Percentiles rank a stretch among this genome's conserved stretches.
phyloP scores from a whole-genome alignment of 441 rosid species.

The Breynia disticha region DNA sequence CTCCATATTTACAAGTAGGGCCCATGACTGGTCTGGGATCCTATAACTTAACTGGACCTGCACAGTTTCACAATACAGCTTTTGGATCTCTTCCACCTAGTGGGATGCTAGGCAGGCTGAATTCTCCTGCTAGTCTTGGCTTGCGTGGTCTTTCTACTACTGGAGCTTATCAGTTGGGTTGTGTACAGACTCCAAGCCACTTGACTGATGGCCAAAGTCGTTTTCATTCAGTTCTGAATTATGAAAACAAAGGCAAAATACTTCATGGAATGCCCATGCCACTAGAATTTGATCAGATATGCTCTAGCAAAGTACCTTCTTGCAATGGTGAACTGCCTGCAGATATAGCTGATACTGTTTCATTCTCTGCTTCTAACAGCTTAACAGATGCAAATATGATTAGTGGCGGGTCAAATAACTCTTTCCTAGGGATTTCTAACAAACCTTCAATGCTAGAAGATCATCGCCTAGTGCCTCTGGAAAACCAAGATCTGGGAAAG shows the following conservation, averaged over 20 bases:
- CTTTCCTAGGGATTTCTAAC: slow-evolving; percentile 25
- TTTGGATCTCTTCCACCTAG: slow-evolving; percentile 46
- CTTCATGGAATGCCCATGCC: slow-evolving; percentile 64
- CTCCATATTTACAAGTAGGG: slow-evolving; percentile 45
- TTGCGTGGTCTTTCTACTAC: slow-evolving; percentile 51
- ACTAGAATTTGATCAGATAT: slow-evolving; percentile 47
- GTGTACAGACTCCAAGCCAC: slow-evolving; percentile 22
- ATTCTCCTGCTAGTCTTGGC: slow-evolving; percentile 53
- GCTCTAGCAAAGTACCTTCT: slow-evolving; percentile 24
- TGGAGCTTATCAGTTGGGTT: slow-evolving; percentile 35
- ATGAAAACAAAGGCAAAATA: slow-evolving; percentile 32
- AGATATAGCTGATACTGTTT: slow-evolving; percentile 18
- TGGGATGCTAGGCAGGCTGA: slow-evolving; percentile 55
- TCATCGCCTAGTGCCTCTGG: slow-evolving; percentile 24
- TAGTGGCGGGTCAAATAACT: slow-evolving; percentile 31
- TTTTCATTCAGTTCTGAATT: slow-evolving; percentile 31
- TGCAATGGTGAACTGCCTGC: slow-evolving; percentile 25
- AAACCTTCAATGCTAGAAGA: slow-evolving; percentile 35
- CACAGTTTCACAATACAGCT: slow-evolving; percentile 37
- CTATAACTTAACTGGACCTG: slow-evolving; percentile 35
- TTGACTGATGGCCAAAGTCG: slow-evolving; percentile 20
- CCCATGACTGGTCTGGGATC: slow-evolving; percentile 45
- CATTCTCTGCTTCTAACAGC: slow-evolving; percentile 29
- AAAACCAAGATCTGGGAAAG: slow-evolving; percentile 21
- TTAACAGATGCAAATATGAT: slow-evolving; percentile 22